A percentile compares a stretch with the other conserved stretches of the same genome.
These are phyloP conservation scores for Trichoderma erinaceum DNA, from an alignment of 495 filamentous ascomycete genomes.

Conservation along the genomic window DNA sequence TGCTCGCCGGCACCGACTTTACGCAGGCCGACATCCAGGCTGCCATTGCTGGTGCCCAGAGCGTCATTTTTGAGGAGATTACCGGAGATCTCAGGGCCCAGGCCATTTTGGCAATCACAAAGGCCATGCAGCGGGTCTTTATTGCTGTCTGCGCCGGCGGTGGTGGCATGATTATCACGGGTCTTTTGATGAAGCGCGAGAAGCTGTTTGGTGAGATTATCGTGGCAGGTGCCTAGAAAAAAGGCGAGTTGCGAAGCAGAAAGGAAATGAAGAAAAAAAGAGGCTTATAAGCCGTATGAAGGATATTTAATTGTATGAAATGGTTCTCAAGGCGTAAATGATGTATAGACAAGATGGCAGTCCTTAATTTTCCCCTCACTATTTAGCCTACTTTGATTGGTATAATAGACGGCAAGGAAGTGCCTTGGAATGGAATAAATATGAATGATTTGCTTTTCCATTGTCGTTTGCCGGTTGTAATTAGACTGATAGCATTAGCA, in stretches of 20 bases:
- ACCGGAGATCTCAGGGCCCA: conserved; percentile 35
- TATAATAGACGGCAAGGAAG: not conserved
- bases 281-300: not conserved
- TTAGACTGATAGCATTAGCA: too few relatives aligned
- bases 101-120: conserved; percentile 45
- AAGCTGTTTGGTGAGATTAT: conserved; percentile 36
- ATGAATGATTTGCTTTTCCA: too few relatives aligned
- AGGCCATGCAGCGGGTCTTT: conserved; percentile 47
- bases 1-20: conserved; percentile 33
- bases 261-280: not conserved
- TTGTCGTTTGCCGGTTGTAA: too few relatives aligned
- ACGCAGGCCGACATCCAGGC: conserved; percentile 31
- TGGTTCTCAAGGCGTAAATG: too few relatives aligned
- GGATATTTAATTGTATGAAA: too few relatives aligned
- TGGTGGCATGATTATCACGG: conserved; percentile 37
- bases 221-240: not conserved
- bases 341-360: too few relatives aligned
- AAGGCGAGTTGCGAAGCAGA: not conserved
- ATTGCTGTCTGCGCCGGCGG: conserved; percentile 45
- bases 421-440: not conserved
- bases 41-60: not conserved
- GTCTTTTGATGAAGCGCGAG: conserved; percentile 50
- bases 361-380: too few relatives aligned
- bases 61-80: conserved; percentile 31
- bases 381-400: too few relatives aligned